These are phyloP conservation scores for Epichloe scottii DNA, from an alignment of 2,329 filamentous ascomycete genomes.

Conservation along the genomic window DNA sequence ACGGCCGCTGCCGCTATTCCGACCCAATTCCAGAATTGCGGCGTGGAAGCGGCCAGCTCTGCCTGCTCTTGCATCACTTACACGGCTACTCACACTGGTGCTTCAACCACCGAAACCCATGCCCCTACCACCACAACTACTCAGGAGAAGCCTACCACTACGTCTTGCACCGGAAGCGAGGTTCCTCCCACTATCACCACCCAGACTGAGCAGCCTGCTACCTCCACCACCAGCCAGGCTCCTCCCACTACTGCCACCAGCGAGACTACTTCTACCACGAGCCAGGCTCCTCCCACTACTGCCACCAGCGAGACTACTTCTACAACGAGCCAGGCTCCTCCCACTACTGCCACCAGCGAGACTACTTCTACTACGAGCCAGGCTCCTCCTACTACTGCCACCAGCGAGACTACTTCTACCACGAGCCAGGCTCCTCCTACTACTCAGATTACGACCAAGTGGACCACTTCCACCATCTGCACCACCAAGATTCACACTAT, in stretches of 20 bases:
- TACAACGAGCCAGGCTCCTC: too few relatives aligned
- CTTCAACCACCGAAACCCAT: background rate
- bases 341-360: background rate
- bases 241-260: background rate
- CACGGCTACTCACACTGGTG: slow-evolving; percentile 17
- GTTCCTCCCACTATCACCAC: slow-evolving; percentile 6
- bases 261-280: too few relatives aligned
- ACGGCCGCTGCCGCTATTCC: slow-evolving; percentile 18
- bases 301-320: slow-evolving; percentile 6
- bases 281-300: too few relatives aligned
- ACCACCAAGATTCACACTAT: slow-evolving; percentile 16
- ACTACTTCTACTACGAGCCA: background rate
- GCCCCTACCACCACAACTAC: background rate
- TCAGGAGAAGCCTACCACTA: too few relatives aligned
- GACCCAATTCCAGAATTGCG: slow-evolving; percentile 19
- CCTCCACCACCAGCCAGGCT: too few relatives aligned
- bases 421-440: background rate
- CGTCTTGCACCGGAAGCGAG: too few relatives aligned
- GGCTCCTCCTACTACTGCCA: background rate
- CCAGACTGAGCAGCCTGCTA: slow-evolving; percentile 1
- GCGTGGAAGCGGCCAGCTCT: slow-evolving; percentile 15
- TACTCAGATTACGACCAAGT: slow-evolving; percentile 5
- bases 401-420: slow-evolving; percentile 2
- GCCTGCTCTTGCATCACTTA: slow-evolving; percentile 27
- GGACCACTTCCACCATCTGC: slow-evolving; percentile 21